These are phyloP conservation scores for Eucalyptus microcorys DNA, from an alignment of 345 rosid genomes.

Conservation along the genomic window DNA sequence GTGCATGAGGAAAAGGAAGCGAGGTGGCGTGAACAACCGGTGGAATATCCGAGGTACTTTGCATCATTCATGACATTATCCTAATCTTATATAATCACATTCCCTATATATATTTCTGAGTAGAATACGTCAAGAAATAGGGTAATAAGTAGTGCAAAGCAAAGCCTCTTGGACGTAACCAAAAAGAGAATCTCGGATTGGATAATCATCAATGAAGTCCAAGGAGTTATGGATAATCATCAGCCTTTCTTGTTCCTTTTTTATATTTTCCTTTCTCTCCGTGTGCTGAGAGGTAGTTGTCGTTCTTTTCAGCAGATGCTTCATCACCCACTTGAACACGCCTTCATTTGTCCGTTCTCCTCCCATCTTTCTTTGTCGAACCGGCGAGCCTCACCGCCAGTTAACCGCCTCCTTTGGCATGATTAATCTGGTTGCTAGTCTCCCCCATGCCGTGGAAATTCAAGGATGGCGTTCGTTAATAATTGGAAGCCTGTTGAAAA, in stretches of 20 bases:
- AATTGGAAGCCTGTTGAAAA: neutral
- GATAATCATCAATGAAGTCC: slow-evolving; percentile 13
- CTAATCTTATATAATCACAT: neutral
- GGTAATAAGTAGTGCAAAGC: neutral
- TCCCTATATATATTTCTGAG: neutral
- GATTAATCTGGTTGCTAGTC: neutral
- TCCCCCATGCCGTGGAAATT: neutral
- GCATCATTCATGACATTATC: slow-evolving; percentile 36
- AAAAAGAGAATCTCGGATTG: neutral
- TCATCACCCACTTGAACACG: slow-evolving; percentile 2
- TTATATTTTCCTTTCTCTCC: neutral
- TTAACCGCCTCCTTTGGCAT: neutral
- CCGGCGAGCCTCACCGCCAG: neutral
- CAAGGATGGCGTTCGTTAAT: neutral
- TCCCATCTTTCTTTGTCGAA: neutral
- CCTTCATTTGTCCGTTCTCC: neutral
- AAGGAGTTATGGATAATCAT: slow-evolving; percentile 32
- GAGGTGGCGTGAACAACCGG: slow-evolving; percentile 6
- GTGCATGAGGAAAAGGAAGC: slow-evolving; percentile 8
- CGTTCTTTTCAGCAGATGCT: slow-evolving; percentile 14
- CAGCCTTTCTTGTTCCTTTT: neutral
- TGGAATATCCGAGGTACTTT: slow-evolving; percentile 16
- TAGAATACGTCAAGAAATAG: neutral
- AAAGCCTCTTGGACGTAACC: slow-evolving; percentile 25
- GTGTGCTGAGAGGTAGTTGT: neutral